Percentiles rank a stretch among this genome's conserved stretches.
Evolutionary conservation across 2,329 filamentous ascomycete species (phyloP).

Genomic region (Clonostachys sp.): DNA sequence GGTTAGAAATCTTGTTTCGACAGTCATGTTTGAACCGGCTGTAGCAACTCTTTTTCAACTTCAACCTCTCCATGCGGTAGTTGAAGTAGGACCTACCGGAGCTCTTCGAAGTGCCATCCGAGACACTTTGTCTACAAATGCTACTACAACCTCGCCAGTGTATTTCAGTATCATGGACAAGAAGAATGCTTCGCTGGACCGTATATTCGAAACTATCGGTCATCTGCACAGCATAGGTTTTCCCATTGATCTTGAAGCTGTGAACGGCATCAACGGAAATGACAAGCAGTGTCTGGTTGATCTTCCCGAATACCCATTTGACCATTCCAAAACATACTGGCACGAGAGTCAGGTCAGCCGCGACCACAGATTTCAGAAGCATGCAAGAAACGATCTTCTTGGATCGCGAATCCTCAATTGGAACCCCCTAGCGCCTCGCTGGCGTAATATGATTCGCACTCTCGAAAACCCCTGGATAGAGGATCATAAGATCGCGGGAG

Average conservation of each 20-base stretch:
- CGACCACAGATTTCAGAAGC: conserved; percentile 31
- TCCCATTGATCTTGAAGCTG: too few species aligned
- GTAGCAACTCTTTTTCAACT: too few species aligned
- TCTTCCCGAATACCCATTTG: conserved; percentile 50
- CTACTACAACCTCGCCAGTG: too few species aligned
- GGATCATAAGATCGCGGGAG: conserved; percentile 37
- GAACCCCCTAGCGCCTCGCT: conserved; percentile 13
- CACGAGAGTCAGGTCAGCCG: conserved; percentile 18
- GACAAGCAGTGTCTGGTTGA: conserved; percentile 14
- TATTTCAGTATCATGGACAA: too few species aligned
- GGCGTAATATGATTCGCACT: conserved; percentile 43
- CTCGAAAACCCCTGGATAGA: conserved; percentile 46
- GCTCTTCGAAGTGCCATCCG: too few species aligned
- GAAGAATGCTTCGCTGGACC: too few species aligned
- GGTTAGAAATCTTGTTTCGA: conserved; percentile 7
- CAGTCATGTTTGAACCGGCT: conserved; percentile 3
- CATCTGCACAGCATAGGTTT: too few species aligned
- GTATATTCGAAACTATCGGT: too few species aligned
- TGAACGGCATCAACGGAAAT: conserved; percentile 5
- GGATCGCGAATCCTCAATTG: conserved; percentile 24
- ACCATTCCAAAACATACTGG: conserved; percentile 47
- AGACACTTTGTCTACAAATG: too few species aligned
- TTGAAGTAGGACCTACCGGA: too few species aligned
- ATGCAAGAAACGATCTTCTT: conserved; percentile 38
- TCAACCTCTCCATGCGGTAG: too few species aligned